Conservation (phyloP, 1,139 yeast species). For the Saccharomycopsis crataegensis region DNA sequence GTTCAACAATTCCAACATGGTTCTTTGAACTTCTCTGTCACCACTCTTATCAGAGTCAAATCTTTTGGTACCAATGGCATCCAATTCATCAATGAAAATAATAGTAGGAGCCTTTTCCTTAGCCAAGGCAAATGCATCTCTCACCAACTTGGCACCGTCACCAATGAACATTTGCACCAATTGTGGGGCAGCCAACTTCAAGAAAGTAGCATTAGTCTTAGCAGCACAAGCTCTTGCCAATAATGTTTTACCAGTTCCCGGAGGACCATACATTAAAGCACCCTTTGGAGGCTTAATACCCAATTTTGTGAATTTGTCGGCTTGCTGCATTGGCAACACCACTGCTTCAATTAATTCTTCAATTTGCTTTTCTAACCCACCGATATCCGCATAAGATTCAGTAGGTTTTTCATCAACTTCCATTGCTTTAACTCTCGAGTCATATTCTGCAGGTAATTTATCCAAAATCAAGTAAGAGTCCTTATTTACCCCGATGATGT, state of each 20-base stretch:
- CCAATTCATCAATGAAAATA: constrained; percentile 94
- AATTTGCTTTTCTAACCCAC: constrained; percentile 96
- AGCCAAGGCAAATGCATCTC: constrained; percentile 98
- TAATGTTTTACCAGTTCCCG: constrained; percentile 97
- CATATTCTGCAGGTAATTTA: constrained; percentile 94
- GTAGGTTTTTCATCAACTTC: constrained; percentile 98
- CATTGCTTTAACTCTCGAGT: constrained; percentile 97
- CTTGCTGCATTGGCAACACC: constrained; percentile 96
- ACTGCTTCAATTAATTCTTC: constrained; percentile 98
- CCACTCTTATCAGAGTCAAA: constrained; percentile 97
- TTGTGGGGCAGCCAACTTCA: constrained; percentile 96
- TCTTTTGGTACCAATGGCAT: constrained; percentile 98
- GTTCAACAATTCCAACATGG: constrained; percentile 94
- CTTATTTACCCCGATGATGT: constrained; percentile 94
- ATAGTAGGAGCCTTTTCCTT: constrained; percentile 98
- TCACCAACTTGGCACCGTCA: constrained; percentile 95
- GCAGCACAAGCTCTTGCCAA: constrained; percentile 99
- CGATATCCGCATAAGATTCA: constrained; percentile 93
- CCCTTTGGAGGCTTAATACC: constrained; percentile 98
- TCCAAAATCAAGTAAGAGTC: constrained; percentile 92
- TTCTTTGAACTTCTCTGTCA: constrained; percentile 98
- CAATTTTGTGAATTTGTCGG: constrained; percentile 85
- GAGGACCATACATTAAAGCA: constrained; percentile 98
- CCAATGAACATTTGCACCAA: constrained; percentile 99
- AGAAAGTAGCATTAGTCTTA: constrained; percentile 95